Conservation (phyloP, 129 eudicot genomes). For the Helichrysum umbraculigerum region DNA sequence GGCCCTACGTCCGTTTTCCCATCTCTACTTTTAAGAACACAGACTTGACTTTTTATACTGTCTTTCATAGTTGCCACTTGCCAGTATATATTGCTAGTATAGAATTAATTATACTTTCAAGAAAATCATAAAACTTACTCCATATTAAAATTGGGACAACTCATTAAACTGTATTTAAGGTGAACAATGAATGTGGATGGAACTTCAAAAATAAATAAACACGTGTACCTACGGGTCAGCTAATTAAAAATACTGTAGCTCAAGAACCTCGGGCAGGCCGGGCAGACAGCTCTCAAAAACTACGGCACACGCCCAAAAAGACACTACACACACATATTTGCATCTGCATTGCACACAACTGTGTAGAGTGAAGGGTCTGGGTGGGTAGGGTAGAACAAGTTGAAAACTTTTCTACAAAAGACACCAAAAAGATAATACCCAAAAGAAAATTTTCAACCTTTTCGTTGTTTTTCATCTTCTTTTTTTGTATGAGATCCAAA, state of each 20-base stretch:
- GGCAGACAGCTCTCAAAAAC: constrained; percentile 46
- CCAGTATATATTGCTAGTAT: no score
- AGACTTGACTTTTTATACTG: no score
- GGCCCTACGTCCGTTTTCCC: no score
- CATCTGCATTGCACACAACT: constrained; percentile 25
- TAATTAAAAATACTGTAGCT: not conserved
- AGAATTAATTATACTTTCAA: no score
- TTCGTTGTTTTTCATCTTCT: constrained; percentile 11
- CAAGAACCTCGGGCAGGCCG: constrained; percentile 41
- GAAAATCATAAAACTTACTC: no score
- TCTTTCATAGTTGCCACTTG: no score
- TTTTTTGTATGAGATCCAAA: constrained; percentile 28
- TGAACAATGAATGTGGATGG: not conserved
- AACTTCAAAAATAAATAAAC: not conserved
- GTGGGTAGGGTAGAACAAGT: constrained; percentile 23
- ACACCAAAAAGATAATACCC: constrained; percentile 23
- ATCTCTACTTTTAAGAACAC: no score
- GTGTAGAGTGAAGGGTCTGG: constrained; percentile 8
- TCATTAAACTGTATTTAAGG: not conserved
- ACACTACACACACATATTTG: constrained; percentile 18
- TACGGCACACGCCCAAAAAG: constrained; percentile 60
- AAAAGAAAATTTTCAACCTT: not conserved
- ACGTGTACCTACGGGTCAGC: not conserved
- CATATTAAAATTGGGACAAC: not conserved
- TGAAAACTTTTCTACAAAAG: constrained; percentile 36